Evolutionary conservation across 129 eudicot species (phyloP), one percentile per base, ranked within the genome.

Genomic region (Smallanthus sonchifolius): DNA sequence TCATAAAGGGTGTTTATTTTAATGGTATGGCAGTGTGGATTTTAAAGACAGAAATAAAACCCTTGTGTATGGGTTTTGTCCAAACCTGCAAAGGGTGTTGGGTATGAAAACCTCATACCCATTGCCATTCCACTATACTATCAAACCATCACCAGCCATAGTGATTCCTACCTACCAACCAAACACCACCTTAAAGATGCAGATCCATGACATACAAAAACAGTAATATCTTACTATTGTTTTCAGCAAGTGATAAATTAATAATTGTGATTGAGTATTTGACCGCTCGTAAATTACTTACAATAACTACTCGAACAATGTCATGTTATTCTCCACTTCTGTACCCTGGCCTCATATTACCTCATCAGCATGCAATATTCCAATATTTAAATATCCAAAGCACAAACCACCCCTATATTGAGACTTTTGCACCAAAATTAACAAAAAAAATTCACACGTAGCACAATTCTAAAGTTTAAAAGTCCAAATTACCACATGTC

Each of bases 241-340:
- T 57, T 57, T 28, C 37, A 57, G 37, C 35, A 57, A 28, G 37
- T 20, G 4, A 62, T 38, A 39, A 78, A 11, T 32, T 13, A 19
- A 61, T 34, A 32, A 34, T 13, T 32, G 11, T 34, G 16, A 24
- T 1, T 13, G 2, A 4, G 60, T 52, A 2, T 13, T 0, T 6
- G 39, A 15, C 34, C 20, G 2, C 30, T 28, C 28, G 10, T 28
- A 30, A 13, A 10, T 11, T 59, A 59, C 65, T 61, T 60, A 11
- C 16, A 13, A 60, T 2, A 60, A 17, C 16, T 60, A 32, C 66
- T 60, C 6, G 17, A 37, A 34, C n/a, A 70, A 70, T 35, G 60
- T 70, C 82, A 59, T 11, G 38, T 59, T 4, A 59, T 28, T 10
- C 65, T 30, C 64, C 64, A 57, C 36, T 57, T 57, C 15, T 57